Evolutionary conservation across 2,329 filamentous ascomycete species (phyloP).

Genomic region (Alternaria sp.): DNA sequence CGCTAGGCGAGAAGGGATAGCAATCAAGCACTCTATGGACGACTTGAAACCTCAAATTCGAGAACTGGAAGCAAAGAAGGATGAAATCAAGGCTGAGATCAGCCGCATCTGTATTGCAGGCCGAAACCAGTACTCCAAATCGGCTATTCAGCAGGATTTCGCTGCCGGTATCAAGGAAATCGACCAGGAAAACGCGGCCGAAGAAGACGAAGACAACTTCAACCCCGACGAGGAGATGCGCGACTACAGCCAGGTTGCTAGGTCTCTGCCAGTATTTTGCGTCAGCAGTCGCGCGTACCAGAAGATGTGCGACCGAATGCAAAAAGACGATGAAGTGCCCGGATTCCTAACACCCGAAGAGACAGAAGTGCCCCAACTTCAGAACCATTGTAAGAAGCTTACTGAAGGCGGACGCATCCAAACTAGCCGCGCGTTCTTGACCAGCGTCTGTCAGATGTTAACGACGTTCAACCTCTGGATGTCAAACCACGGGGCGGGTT

Average conservation of each 20-base stretch:
- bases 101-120: conserved; percentile 58
- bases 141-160: conserved; percentile 64
- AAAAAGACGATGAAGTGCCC: conserved; percentile 58
- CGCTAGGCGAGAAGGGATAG: conserved; percentile 39
- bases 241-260: conserved; percentile 65
- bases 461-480: conserved; percentile 62
- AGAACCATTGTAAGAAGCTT: conserved; percentile 64
- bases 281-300: conserved; percentile 69
- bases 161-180: conserved; percentile 65
- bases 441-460: conserved; percentile 57
- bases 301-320: conserved; percentile 62
- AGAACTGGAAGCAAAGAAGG: conserved; percentile 36
- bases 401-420: conserved; percentile 58
- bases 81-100: conserved; percentile 43
- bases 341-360: conserved; percentile 62
- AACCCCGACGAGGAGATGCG: conserved; percentile 61
- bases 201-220: conserved; percentile 62
- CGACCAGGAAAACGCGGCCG: conserved; percentile 61
- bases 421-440: conserved; percentile 58
- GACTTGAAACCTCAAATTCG: conserved; percentile 36
- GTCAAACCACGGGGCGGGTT: conserved; percentile 50
- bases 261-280: conserved; percentile 67
- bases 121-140: conserved; percentile 63
- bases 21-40: conserved; percentile 40
- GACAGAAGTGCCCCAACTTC: conserved; percentile 64